Conservation (phyloP, 768 basidiomycete species). For the Boletus fagicola region DNA sequence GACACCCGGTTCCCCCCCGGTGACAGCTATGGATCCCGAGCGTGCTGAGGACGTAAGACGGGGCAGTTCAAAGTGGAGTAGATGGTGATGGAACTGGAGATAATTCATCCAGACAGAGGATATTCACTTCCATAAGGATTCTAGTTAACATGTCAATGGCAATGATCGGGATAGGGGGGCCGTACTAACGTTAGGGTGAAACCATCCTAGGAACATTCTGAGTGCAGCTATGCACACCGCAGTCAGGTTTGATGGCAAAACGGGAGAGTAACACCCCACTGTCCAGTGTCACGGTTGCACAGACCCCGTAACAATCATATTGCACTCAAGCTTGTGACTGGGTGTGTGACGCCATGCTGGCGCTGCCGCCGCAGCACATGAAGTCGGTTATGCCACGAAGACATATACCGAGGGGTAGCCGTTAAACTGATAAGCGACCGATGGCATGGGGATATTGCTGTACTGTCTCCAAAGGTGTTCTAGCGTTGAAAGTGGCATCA, state of each 20-base stretch:
- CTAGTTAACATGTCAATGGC: neutral
- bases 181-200: neutral
- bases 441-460: neutral
- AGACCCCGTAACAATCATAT: neutral
- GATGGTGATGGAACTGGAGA: neutral
- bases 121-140: neutral
- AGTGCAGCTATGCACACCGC: neutral
- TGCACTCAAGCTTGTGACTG: neutral
- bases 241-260: neutral
- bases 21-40: neutral
- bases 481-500: neutral
- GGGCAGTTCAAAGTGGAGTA: slow-evolving; percentile 1
- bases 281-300: neutral
- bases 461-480: neutral
- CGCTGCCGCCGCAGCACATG: neutral
- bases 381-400: neutral
- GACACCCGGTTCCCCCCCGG: too few relatives aligned
- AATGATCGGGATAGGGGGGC: neutral
- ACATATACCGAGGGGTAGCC: neutral
- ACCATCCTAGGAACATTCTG: neutral
- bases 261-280: neutral
- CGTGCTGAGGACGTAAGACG: neutral
- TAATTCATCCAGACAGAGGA: neutral
- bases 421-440: neutral
- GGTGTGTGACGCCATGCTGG: neutral